A percentile compares a stretch with the other conserved stretches of the same genome.
phyloP scores from a whole-genome alignment of 805 yeast genomes.

The Suhomyces prunicola region DNA sequence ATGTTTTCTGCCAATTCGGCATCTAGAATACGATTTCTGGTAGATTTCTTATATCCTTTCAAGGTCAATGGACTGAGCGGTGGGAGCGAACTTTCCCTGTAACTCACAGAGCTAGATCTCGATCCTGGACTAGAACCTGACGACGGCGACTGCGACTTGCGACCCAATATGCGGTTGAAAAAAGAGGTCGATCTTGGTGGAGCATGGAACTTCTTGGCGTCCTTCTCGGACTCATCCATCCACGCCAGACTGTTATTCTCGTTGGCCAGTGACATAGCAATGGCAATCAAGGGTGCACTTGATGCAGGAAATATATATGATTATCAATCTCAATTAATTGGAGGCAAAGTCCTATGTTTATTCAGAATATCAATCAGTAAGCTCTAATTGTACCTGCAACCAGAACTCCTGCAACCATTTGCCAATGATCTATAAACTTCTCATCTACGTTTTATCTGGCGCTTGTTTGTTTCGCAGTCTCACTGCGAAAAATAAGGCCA shows the following conservation, averaged over 20 bases:
- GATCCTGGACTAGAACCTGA: neutral
- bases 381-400: neutral
- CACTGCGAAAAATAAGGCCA: neutral
- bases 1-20: slow-evolving; percentile 70
- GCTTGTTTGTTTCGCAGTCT: neutral
- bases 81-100: slow-evolving; percentile 18
- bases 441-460: neutral
- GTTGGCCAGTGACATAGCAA: neutral
- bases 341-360: neutral
- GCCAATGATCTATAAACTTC: neutral
- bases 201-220: neutral
- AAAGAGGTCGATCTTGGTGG: slow-evolving; percentile 5
- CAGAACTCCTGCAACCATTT: neutral
- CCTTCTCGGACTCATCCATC: neutral
- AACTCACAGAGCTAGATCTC: neutral
- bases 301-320: neutral
- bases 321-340: neutral
- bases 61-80: slow-evolving; percentile 58
- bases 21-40: slow-evolving; percentile 58
- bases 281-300: neutral
- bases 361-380: neutral
- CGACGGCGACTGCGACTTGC: slow-evolving; percentile 4
- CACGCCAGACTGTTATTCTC: neutral
- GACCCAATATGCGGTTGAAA: slow-evolving; percentile 9
- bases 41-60: slow-evolving; percentile 56